Evolutionary conservation across 768 basidiomycete genomes (phyloP).

Genomic region (Tephrocybe sp.): DNA sequence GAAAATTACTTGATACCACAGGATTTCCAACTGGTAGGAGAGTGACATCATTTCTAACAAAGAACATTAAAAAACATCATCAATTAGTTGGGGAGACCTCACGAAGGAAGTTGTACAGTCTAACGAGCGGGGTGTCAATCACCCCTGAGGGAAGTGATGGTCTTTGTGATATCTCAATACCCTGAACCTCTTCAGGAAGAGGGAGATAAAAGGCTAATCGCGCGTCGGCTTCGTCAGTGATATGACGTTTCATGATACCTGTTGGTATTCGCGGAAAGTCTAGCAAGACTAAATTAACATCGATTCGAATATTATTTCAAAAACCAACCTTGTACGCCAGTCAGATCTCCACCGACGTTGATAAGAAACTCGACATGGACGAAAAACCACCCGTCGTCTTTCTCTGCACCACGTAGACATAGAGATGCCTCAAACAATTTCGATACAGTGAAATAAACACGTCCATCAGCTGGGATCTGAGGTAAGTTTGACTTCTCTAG

Average conservation of each 20-base stretch:
- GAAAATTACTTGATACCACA: slow-evolving; percentile 65
- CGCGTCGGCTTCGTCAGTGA: slow-evolving; percentile 70
- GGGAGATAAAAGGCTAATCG: slow-evolving; percentile 65
- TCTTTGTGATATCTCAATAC: slow-evolving; percentile 37
- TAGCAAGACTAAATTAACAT: slow-evolving; percentile 21
- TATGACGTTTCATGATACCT: slow-evolving; percentile 60
- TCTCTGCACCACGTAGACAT: slow-evolving; percentile 67
- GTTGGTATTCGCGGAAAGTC: slow-evolving; percentile 74
- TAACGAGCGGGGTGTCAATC: slow-evolving; percentile 80
- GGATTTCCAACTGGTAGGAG: slow-evolving; percentile 88
- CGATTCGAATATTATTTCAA: not conserved
- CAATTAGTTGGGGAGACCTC: slow-evolving; percentile 24
- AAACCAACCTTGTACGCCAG: slow-evolving; percentile 61
- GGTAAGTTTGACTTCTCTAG: not conserved
- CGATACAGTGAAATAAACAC: slow-evolving; percentile 72
- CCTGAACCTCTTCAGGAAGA: slow-evolving; percentile 37
- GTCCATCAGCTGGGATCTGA: slow-evolving; percentile 57
- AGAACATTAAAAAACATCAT: not conserved
- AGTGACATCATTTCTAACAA: slow-evolving; percentile 82
- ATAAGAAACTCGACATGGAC: slow-evolving; percentile 75
- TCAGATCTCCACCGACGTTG: slow-evolving; percentile 69
- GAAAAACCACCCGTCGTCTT: slow-evolving; percentile 83
- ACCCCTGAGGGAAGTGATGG: slow-evolving; percentile 57
- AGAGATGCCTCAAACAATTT: slow-evolving; percentile 73
- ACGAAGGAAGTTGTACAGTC: slow-evolving; percentile 90